These are phyloP conservation scores for Rusavskia elegans DNA, from an alignment of 495 filamentous ascomycete genomes.

Conservation along the genomic window DNA sequence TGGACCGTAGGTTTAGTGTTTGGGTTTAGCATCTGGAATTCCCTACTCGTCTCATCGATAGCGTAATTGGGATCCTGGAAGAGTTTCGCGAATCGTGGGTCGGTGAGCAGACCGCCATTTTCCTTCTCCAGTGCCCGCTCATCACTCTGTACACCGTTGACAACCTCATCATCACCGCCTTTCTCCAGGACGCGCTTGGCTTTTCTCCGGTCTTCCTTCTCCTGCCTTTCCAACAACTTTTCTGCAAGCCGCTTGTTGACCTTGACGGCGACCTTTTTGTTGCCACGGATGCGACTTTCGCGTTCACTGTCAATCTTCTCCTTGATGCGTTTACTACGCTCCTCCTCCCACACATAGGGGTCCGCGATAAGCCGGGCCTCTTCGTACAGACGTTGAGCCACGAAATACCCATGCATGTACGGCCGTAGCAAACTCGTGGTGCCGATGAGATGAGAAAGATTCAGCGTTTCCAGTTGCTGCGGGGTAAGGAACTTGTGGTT, in stretches of 20 bases:
- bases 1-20: slow-evolving; percentile 37
- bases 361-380: slow-evolving; percentile 85
- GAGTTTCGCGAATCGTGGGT: slow-evolving; percentile 70
- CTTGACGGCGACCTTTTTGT: slow-evolving; percentile 82
- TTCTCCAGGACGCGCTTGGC: slow-evolving; percentile 40
- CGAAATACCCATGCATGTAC: slow-evolving; percentile 98
- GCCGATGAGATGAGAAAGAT: slow-evolving; percentile 72
- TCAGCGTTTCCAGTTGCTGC: slow-evolving; percentile 64
- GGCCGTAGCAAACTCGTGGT: slow-evolving; percentile 74
- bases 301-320: slow-evolving; percentile 92
- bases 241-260: slow-evolving; percentile 77
- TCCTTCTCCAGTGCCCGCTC: slow-evolving; percentile 22
- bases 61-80: slow-evolving; percentile 90
- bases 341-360: slow-evolving; percentile 81
- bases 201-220: slow-evolving; percentile 57
- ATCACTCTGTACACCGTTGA: slow-evolving; percentile 2
- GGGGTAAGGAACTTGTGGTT: slow-evolving; percentile 95
- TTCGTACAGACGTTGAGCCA: slow-evolving; percentile 81
- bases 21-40: slow-evolving; percentile 79
- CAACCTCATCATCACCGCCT: slow-evolving; percentile 33
- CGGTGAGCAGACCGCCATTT: slow-evolving; percentile 48
- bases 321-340: slow-evolving; percentile 70
- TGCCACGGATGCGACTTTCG: slow-evolving; percentile 77
- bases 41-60: slow-evolving; percentile 75
- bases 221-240: slow-evolving; percentile 62